Evolutionary conservation across 2,329 filamentous ascomycete genomes (phyloP).

Genomic region (Acephala macrosclerotiorum): DNA sequence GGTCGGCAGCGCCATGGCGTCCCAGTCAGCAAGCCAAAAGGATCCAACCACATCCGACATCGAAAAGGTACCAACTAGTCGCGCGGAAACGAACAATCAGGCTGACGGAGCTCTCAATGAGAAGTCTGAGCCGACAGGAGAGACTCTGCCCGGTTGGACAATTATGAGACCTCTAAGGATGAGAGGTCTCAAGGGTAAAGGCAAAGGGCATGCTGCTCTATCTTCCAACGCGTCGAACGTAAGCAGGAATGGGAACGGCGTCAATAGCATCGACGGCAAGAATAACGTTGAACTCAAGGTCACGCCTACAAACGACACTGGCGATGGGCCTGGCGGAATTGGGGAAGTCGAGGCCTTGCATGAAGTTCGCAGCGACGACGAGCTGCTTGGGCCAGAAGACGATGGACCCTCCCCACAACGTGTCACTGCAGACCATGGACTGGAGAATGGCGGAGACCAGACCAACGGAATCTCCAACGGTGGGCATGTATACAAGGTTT

Average conservation of each 20-base stretch:
- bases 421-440: constrained; percentile 2
- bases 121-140: constrained; percentile 14
- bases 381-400: constrained; percentile 36
- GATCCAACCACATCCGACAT: constrained; percentile 15
- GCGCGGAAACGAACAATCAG: constrained; percentile 16
- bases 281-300: constrained; percentile 29
- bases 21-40: constrained; percentile 4
- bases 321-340: constrained; percentile 15
- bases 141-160: constrained; percentile 36
- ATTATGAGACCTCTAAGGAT: constrained; percentile 38
- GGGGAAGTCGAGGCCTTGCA: constrained; percentile 37
- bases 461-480: constrained; percentile 10
- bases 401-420: constrained; percentile 17
- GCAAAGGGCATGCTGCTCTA: constrained; percentile 7
- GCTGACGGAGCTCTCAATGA: constrained; percentile 14
- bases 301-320: constrained; percentile 28
- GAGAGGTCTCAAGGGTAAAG: constrained; percentile 29
- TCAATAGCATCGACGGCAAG: constrained; percentile 19
- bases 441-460: constrained; percentile 17
- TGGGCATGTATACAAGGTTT: constrained; percentile 59
- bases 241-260: constrained; percentile 19
- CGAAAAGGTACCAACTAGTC: constrained; percentile 18
- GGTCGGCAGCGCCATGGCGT: constrained; percentile 14
- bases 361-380: constrained; percentile 43
- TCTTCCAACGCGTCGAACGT: constrained; percentile 15